Base-by-base conservation (phyloP, 345 rosid species). In the Ceriops tagal region DNA sequence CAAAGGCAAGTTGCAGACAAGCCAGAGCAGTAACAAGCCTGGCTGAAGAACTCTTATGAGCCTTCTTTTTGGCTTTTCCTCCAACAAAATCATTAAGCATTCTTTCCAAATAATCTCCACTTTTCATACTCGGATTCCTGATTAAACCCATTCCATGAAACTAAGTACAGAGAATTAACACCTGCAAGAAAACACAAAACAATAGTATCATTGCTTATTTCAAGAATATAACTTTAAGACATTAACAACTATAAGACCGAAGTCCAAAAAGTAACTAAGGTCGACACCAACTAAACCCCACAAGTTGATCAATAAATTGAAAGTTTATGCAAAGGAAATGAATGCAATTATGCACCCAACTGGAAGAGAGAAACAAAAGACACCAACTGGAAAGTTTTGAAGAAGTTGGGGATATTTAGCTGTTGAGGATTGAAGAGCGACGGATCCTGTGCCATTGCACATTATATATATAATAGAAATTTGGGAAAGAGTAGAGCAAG, bases 1-100 rank as follows among this genome's bases (percentile, higher is more conserved):
- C 97, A 43, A 95, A 92, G 2, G 87, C 86, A 59, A 95, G 83
- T 64, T 95, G 99, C 39, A 95, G 86, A 80, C 82, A 88, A 16
- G 97, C 92, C 2, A 95, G 77, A 46, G 77, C 83, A 11, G 92
- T 80, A 60, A 95, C 96, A 66, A 95, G 80, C 80, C 84, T 81
- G 15, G 87, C 74, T 1, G 97, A 76, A 53, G 72, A 64, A 47
- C 60, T 53, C 59, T 79, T 77, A 57, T 59, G 64, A 53, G 58
- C 60, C 70, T 75, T 84, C 15, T 70, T 73, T 72, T 87, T 86
- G 3, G 75, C 75, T 51, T 87, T 81, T 13, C 86, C 83, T 57
- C 85, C 85, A 5, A 79, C 86, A 60, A 85, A 88, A 72, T 88
- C 97, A 21, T 64, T 82, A 35, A 93, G 47, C 76, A 91, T 86